A percentile compares a stretch with the other conserved stretches of the same genome.
Conservation (phyloP, 805 yeast genomes). For the Candida loeiensis region DNA sequence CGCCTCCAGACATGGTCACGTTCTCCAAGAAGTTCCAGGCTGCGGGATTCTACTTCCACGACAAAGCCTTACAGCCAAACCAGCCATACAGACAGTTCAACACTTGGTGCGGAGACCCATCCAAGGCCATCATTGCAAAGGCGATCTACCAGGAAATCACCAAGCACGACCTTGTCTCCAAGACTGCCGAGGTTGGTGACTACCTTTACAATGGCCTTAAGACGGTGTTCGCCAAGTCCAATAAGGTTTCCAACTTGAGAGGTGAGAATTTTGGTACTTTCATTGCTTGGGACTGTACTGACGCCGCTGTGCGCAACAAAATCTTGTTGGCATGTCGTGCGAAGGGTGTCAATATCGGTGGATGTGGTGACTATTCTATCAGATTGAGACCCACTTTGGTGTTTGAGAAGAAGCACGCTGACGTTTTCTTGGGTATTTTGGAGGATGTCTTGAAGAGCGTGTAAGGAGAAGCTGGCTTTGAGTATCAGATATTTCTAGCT, state of each 20-base stretch:
- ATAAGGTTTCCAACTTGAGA: constrained; percentile 47
- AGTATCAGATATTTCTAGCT: neutral
- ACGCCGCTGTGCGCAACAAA: constrained; percentile 42
- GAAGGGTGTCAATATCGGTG: constrained; percentile 64
- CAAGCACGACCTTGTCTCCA: constrained; percentile 46
- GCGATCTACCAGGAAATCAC: constrained; percentile 54
- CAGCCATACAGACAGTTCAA: constrained; percentile 68
- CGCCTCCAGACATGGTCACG: constrained; percentile 67
- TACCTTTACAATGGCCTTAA: constrained; percentile 47
- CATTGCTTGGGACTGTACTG: constrained; percentile 59
- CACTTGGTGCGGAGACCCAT: constrained; percentile 79
- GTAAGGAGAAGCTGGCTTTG: neutral
- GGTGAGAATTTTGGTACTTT: constrained; percentile 64
- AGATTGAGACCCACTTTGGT: constrained; percentile 66
- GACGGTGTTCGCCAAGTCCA: constrained; percentile 37
- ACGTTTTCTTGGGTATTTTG: constrained; percentile 46
- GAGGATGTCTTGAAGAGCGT: constrained; percentile 24
- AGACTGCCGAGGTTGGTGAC: constrained; percentile 50
- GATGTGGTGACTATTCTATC: constrained; percentile 57
- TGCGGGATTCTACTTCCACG: constrained; percentile 66
- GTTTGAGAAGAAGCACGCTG: constrained; percentile 60
- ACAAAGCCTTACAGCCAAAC: constrained; percentile 55
- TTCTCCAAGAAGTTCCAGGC: constrained; percentile 72
- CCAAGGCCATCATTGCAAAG: constrained; percentile 61
- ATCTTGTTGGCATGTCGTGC: constrained; percentile 44